These are phyloP conservation scores for Fusarium redolens DNA, from an alignment of 2,329 filamentous ascomycete species.

Conservation along the genomic window DNA sequence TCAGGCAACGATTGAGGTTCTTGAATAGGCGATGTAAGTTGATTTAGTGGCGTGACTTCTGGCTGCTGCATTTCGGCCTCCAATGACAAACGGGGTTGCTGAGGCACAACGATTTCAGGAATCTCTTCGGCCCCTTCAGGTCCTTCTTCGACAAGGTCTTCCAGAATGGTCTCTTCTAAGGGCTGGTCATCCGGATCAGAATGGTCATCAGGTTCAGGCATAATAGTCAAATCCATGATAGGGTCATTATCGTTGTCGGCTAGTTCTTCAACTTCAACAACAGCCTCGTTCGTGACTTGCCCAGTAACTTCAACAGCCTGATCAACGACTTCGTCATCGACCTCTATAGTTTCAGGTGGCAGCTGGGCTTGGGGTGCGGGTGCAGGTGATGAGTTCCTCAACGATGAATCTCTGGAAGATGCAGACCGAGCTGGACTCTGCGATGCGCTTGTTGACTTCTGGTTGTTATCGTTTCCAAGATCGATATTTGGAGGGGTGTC, in stretches of 20 bases:
- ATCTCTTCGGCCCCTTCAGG: slow-evolving; percentile 15
- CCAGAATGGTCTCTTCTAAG: slow-evolving; percentile 25
- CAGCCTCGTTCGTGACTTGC: not conserved
- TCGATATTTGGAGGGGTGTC: slow-evolving; percentile 58
- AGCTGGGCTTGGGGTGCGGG: slow-evolving; percentile 1
- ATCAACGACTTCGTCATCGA: slow-evolving; percentile 19
- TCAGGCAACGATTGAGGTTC: slow-evolving; percentile 50
- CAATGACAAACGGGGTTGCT: slow-evolving; percentile 15
- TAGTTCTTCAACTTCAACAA: slow-evolving; percentile 17
- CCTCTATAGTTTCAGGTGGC: slow-evolving; percentile 25
- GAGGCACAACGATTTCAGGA: slow-evolving; percentile 19
- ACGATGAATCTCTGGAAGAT: slow-evolving; percentile 16
- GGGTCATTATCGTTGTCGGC: slow-evolving; percentile 4
- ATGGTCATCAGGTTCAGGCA: slow-evolving; percentile 10
- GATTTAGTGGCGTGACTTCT: slow-evolving; percentile 52
- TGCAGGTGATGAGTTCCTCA: not conserved
- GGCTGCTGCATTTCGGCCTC: slow-evolving; percentile 26
- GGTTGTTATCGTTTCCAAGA: slow-evolving; percentile 31
- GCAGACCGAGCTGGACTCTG: slow-evolving; percentile 13
- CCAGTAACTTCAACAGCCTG: slow-evolving; percentile 2
- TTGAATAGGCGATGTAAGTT: slow-evolving; percentile 53
- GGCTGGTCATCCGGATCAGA: slow-evolving; percentile 1
- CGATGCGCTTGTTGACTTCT: slow-evolving; percentile 33
- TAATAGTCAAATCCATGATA: slow-evolving; percentile 18
- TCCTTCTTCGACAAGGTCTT: slow-evolving; percentile 24